phyloP scores from a whole-genome alignment of 129 eudicot genomes.

The Tagetes erecta region DNA sequence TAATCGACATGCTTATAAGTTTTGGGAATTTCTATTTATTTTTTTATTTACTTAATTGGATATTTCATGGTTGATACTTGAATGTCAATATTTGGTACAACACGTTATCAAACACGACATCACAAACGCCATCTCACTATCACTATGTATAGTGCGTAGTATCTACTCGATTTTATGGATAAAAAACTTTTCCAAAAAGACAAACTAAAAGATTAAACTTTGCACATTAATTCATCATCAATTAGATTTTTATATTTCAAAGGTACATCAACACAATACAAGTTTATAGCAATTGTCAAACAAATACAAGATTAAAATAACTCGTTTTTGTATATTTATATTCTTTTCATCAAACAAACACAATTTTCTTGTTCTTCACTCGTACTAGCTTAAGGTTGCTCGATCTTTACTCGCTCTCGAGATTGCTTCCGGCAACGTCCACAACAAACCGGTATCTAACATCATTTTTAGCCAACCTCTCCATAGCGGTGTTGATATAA shows the following conservation, averaged over 20 bases:
- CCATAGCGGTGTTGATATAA: constrained; percentile 72
- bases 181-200: too few relatives aligned
- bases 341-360: neutral
- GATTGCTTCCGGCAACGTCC: constrained; percentile 90
- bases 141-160: too few relatives aligned
- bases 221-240: neutral
- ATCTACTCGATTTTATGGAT: too few relatives aligned
- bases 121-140: neutral
- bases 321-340: neutral
- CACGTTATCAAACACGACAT: constrained; percentile 3
- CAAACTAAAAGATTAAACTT: constrained; percentile 5
- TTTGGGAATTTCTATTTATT: neutral
- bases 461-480: constrained; percentile 87
- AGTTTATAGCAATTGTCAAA: constrained; percentile 21
- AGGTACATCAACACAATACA: constrained; percentile 18
- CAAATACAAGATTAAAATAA: constrained; percentile 7
- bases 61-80: neutral
- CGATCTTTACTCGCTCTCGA: constrained; percentile 33
- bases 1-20: neutral
- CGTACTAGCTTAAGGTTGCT: too few relatives aligned
- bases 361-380: too few relatives aligned
- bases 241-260: constrained; percentile 1
- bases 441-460: constrained; percentile 92
- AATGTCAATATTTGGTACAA: neutral
- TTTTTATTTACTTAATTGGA: neutral